A percentile compares a stretch with the other conserved stretches of the same genome.
Conservation (phyloP, 2,329 filamentous ascomycete genomes). For the Neonectria faginata region DNA sequence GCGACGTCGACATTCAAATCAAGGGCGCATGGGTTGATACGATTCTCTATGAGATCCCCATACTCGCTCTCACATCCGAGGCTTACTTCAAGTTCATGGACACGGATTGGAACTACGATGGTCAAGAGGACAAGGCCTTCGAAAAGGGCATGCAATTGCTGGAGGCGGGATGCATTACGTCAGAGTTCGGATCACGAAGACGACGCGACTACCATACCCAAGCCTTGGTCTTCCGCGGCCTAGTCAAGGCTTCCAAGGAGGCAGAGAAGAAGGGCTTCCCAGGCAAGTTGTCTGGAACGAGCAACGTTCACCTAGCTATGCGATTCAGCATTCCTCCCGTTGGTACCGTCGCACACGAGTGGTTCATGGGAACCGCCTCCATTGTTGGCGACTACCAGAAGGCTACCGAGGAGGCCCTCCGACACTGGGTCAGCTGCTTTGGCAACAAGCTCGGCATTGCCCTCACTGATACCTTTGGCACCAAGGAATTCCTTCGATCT, state of each 20-base stretch:
- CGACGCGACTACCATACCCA: conserved; percentile 96
- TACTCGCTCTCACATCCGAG: conserved; percentile 91
- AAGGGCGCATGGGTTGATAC: conserved; percentile 92
- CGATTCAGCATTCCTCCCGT: conserved; percentile 86
- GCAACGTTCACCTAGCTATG: conserved; percentile 98
- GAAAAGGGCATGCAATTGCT: conserved; percentile 83
- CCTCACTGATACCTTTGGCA: conserved; percentile 96
- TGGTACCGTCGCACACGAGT: conserved; percentile 93
- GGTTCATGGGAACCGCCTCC: conserved; percentile 99
- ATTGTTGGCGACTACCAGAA: conserved; percentile 86
- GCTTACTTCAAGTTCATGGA: conserved; percentile 98
- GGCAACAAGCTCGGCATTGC: conserved; percentile 88
- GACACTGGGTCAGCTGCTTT: conserved; percentile 92
- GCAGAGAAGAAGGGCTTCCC: conserved; percentile 71
- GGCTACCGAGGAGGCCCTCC: conserved; percentile 85
- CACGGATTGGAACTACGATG: conserved; percentile 88
- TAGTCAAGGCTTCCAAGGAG: conserved; percentile 82
- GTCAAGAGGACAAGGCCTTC: conserved; percentile 87
- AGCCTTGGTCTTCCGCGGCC: conserved; percentile 86
- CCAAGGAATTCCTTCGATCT: conserved; percentile 84
- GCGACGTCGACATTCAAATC: conserved; percentile 81
- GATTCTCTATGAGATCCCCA: conserved; percentile 96
- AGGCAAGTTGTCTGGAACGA: conserved; percentile 87
- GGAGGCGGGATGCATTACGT: conserved; percentile 86
- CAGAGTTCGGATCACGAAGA: conserved; percentile 92